Conservation (phyloP, 139 green algal species). For the Chlorella sp. region DNA sequence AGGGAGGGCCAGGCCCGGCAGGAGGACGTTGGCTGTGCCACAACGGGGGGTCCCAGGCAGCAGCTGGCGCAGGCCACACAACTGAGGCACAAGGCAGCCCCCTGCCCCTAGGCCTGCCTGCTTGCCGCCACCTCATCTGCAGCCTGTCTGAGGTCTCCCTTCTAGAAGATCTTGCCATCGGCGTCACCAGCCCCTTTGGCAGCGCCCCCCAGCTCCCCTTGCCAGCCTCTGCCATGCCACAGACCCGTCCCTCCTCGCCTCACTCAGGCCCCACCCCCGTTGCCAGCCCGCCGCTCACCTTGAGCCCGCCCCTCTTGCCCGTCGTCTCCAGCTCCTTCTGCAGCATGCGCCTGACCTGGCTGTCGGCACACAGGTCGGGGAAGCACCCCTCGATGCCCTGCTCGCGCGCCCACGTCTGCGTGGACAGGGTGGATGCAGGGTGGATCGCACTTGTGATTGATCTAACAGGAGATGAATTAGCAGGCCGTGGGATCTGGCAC, state of each 20-base stretch:
- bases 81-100: no score
- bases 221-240: background rate
- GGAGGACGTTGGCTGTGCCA: no score
- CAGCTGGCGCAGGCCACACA: no score
- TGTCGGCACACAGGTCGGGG: slow-evolving; percentile 5
- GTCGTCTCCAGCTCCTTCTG: background rate
- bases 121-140: background rate
- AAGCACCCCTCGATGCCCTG: slow-evolving; percentile 10
- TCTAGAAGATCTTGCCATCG: background rate
- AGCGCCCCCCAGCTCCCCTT: background rate
- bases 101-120: no score
- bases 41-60: no score
- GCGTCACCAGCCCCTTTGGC: background rate
- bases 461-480: no score
- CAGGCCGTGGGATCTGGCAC: no score
- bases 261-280: background rate
- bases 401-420: background rate
- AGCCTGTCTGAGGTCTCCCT: no score
- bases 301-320: background rate
- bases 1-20: no score
- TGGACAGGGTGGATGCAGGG: background rate
- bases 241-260: background rate
- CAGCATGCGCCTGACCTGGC: slow-evolving; percentile 44
- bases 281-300: background rate
- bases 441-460: background rate